phyloP scores from a whole-genome alignment of 345 rosid species.

The Cardamine resedifolia region DNA sequence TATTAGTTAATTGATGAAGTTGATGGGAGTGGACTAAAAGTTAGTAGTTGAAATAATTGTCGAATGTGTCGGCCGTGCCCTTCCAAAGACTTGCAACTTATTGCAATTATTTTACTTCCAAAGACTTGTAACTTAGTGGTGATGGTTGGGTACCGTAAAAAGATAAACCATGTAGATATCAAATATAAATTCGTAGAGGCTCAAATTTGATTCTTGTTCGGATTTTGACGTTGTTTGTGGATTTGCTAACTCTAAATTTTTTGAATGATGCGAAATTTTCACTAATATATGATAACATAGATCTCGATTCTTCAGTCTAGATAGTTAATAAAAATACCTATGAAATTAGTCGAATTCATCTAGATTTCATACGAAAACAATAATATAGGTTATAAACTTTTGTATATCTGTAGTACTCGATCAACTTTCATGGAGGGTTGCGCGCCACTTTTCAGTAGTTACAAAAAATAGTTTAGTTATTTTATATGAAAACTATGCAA shows the following conservation, averaged over 20 bases:
- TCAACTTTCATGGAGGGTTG: neutral
- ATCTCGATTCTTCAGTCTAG: too few relatives aligned
- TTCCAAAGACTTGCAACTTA: conserved; percentile 33
- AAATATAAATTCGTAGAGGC: too few relatives aligned
- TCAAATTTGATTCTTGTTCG: too few relatives aligned
- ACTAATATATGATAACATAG: too few relatives aligned
- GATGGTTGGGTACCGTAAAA: too few relatives aligned
- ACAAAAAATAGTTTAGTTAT: neutral
- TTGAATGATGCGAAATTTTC: too few relatives aligned
- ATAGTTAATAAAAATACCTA: too few relatives aligned
- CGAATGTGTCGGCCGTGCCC: conserved; percentile 38
- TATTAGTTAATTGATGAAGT: conserved; percentile 11
- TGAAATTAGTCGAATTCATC: neutral
- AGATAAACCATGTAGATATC: too few relatives aligned
- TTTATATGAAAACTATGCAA: neutral
- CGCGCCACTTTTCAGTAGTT: neutral
- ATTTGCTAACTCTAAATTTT: neutral
- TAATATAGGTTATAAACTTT: neutral
- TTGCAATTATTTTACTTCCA: conserved; percentile 20
- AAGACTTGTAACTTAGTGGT: conserved; percentile 20
- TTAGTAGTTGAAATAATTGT: conserved; percentile 15
- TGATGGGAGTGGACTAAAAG: conserved; percentile 38
- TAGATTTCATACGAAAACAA: neutral
- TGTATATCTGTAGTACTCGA: neutral
- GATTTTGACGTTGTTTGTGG: neutral